Evolutionary conservation across 2,329 filamentous ascomycete genomes (phyloP).

Genomic region (Rhytidhysteron rufulum): DNA sequence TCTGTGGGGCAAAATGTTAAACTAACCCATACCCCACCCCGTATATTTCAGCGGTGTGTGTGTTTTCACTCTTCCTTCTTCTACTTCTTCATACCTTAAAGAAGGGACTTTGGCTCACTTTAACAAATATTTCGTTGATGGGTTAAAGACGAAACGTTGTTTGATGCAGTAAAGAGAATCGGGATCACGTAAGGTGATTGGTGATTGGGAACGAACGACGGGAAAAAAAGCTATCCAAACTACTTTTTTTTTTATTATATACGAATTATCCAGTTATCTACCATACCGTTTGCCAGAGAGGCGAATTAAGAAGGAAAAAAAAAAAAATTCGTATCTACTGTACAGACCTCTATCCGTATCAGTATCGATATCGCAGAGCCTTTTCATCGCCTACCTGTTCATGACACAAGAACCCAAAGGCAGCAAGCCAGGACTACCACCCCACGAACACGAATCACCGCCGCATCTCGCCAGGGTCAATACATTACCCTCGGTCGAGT

Average conservation of each 20-base stretch:
- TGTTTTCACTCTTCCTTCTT: too few relatives aligned
- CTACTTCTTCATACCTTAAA: too few relatives aligned
- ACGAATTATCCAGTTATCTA: too few relatives aligned
- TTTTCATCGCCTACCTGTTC: constrained; percentile 12
- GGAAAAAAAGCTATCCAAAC: neutral
- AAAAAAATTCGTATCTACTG: neutral
- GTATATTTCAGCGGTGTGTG: too few relatives aligned
- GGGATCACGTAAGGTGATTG: constrained; percentile 1
- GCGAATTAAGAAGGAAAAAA: neutral
- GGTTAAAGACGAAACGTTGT: too few relatives aligned
- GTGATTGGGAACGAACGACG: neutral
- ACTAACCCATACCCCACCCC: too few relatives aligned
- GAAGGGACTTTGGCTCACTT: too few relatives aligned
- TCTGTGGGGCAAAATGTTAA: too few relatives aligned
- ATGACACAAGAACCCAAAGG: constrained; percentile 37
- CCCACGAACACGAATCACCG: constrained; percentile 19
- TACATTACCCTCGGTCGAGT: constrained; percentile 27
- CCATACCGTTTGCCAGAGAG: too few relatives aligned
- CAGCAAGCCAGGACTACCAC: constrained; percentile 48
- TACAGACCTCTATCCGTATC: neutral
- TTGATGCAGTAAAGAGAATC: too few relatives aligned
- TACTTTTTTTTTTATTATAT: too few relatives aligned
- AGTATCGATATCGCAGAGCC: neutral
- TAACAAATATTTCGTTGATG: too few relatives aligned
- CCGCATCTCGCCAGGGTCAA: constrained; percentile 20